Evolutionary conservation across 2,329 filamentous ascomycete species (phyloP), one percentile per base, ranked within the genome.

Genomic region (Acarospora socialis): DNA sequence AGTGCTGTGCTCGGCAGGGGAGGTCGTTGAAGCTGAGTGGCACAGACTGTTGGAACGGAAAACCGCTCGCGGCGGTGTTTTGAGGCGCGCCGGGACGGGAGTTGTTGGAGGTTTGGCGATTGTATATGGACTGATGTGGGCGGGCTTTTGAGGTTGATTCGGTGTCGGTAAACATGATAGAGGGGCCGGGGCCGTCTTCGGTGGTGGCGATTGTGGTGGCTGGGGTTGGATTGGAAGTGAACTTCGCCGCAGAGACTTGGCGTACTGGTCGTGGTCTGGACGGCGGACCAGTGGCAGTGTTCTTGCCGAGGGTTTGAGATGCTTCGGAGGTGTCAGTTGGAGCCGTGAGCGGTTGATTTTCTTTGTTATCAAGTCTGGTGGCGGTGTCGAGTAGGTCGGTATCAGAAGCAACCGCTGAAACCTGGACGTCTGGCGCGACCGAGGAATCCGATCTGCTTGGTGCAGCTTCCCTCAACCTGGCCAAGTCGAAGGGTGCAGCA

Each of bases 11-110:
- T 10, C 81, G 73, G 45, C 78, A 81, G 0, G 83, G 82, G 3
- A 92, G 60, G 47, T 92, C 81, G 45, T 92, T 92, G 61, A 92
- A 92, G 2, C 75, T 82, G 2, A 92, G 60, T 0, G 81, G 69
- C 3, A 82, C 55, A 3, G 70, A 65, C 32, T 75, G 72, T 14
- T 70, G 69, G 3, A 70, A 67, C 0, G 66, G 65, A 41, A 59
- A 70, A 6, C 65, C 65, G 2, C 55, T 53, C 16, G 60, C 56
- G 12, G 35, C 27, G 51, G 51, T 41, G 44, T 7, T 22, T 27
- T 23, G 24, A 16, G 25, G 28, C 23, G 15, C 2, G 44, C 30
- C 5, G 38, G 6, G 27, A 21, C 28, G 25, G 14, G n/a, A 18
- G 7, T 26, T 17, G 19, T 21, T 21, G 21, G 24, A n/a, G 33